Evolutionary conservation across 1,139 yeast species (phyloP).

Genomic region (Pichia terricola): DNA sequence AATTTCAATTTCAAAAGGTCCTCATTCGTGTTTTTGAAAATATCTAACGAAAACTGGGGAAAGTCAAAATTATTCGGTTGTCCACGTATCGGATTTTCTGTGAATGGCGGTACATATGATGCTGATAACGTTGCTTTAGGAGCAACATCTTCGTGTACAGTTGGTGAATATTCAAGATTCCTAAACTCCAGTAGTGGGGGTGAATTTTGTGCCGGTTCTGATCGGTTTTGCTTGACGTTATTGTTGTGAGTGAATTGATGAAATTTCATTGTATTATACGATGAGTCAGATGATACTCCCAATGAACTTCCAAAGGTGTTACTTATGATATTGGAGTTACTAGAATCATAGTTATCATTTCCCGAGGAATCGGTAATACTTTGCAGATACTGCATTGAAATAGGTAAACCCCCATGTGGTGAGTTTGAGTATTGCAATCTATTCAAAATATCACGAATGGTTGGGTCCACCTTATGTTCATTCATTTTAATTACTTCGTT

Average conservation of each 20-base stretch:
- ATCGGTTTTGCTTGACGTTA: conserved; percentile 2
- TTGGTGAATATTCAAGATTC: neutral
- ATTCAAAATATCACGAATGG: conserved; percentile 40
- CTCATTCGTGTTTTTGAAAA: conserved; percentile 10
- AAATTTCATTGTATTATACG: no score
- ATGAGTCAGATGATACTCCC: no score
- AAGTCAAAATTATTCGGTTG: conserved; percentile 9
- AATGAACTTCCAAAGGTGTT: neutral
- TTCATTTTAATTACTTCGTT: conserved; percentile 24
- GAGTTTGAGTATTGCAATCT: conserved; percentile 45
- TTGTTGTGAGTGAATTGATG: neutral
- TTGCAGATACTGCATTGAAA: conserved; percentile 17
- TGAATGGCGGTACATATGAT: conserved; percentile 7
- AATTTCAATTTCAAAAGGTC: neutral
- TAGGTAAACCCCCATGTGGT: conserved; percentile 37
- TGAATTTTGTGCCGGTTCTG: neutral
- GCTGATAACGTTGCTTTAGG: neutral
- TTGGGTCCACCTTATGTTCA: conserved; percentile 38
- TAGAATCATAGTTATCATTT: neutral
- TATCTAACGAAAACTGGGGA: conserved; percentile 17
- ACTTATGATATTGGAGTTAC: neutral
- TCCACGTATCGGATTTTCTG: conserved; percentile 7
- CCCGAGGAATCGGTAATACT: conserved; percentile 3
- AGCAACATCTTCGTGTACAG: neutral
- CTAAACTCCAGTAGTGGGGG: neutral